Evolutionary conservation across 257 asterid genomes (phyloP).

Genomic region (Nicotiana otophora): DNA sequence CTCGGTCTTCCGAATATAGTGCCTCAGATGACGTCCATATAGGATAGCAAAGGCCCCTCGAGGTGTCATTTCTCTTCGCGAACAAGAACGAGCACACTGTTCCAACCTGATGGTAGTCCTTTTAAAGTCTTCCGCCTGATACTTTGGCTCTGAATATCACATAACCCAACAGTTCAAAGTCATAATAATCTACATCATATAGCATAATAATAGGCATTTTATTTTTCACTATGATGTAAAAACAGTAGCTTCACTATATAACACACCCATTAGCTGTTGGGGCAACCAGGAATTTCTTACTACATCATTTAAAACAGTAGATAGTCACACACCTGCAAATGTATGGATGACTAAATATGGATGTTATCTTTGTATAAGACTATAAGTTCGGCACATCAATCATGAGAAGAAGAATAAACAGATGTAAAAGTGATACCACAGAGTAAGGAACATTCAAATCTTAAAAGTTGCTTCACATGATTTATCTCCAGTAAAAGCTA

Average conservation of each 20-base stretch:
- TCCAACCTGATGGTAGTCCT: slow-evolving; percentile 82
- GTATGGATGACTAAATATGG: background rate
- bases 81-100: slow-evolving; percentile 60
- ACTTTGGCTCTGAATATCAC: slow-evolving; percentile 49
- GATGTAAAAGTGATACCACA: background rate
- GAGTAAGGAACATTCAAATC: background rate
- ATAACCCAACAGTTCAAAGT: slow-evolving; percentile 10
- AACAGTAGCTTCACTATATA: background rate
- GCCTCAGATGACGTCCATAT: slow-evolving; percentile 75
- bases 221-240: background rate
- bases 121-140: slow-evolving; percentile 63
- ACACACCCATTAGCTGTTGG: background rate
- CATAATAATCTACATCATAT: background rate
- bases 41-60: slow-evolving; percentile 77
- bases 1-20: slow-evolving; percentile 75
- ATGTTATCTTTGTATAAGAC: background rate
- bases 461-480: background rate
- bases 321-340: background rate
- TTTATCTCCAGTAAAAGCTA: background rate
- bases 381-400: background rate
- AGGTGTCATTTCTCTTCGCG: slow-evolving; percentile 66
- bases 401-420: background rate
- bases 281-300: background rate
- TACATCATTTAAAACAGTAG: background rate
- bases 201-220: slow-evolving; percentile 1